Evolutionary conservation across 73 alveolate species (phyloP), one percentile per base, ranked within the genome.

Genomic region (Durusdinium trenchii): DNA sequence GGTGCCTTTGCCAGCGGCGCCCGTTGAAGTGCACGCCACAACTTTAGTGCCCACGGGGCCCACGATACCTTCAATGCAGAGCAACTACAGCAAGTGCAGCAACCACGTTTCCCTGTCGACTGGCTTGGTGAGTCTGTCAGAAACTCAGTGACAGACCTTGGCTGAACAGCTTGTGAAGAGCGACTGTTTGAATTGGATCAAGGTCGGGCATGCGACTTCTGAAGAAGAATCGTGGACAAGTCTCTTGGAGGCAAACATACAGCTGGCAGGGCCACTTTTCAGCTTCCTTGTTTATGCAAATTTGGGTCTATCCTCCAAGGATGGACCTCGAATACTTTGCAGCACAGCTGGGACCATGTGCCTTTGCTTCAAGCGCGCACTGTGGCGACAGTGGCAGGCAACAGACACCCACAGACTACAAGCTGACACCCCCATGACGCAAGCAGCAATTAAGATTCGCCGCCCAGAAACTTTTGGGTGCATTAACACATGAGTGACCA

Each of bases 201-300:
- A 78, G 89, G 89, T 78, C 89, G 43, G 89, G 89, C 16, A 78
- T 78, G 89, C 47, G 47, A 18, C 16, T 78, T 23, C 40, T 57
- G 89, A 78, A 45, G 47, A 78, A 43, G 38, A 43, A 0, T 36
- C 89, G 43, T 6, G 89, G 89, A 9, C 89, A 78, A 78, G 89
- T 45, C 64, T 42, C 89, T 30, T 78, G 89, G 64, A 78, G n/a
- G 79, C 79, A 64, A 64, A 26, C 40, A 51, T 23, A 73, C 54
- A 18, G n/a, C n/a, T n/a, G n/a, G n/a, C n/a, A n/a, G n/a, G n/a
- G n/a, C n/a, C n/a, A n/a, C n/a, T n/a, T n/a, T n/a, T n/a, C n/a
- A n/a, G n/a, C n/a, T n/a, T n/a, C n/a, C n/a, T n/a, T n/a, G n/a
- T n/a, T n/a, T n/a, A n/a, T n/a, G n/a, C n/a, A n/a, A n/a, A n/a